These are phyloP conservation scores for Heteromeles arbutifolia DNA, from an alignment of 306 rosid species.

Conservation along the genomic window DNA sequence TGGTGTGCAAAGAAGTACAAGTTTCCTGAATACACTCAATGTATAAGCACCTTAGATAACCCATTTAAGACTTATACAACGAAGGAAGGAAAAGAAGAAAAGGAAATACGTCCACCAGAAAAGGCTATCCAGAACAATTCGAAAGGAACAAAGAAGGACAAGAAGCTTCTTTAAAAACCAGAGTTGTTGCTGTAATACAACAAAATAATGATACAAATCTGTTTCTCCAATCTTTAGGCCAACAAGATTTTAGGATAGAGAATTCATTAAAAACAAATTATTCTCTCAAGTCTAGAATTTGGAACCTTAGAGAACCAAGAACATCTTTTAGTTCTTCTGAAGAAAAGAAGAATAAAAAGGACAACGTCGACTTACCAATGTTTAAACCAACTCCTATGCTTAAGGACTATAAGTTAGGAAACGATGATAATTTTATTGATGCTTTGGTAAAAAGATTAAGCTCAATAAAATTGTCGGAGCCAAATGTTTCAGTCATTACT, in stretches of 20 bases:
- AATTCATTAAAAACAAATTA: no score
- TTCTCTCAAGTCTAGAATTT: not conserved
- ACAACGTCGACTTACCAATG: not conserved
- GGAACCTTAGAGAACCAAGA: not conserved
- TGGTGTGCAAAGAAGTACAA: no score
- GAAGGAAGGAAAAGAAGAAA: not conserved
- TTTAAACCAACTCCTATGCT: not conserved
- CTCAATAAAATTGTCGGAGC: no score
- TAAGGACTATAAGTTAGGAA: not conserved
- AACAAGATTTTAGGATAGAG: not conserved
- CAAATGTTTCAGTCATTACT: no score
- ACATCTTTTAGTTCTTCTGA: not conserved
- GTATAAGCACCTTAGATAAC: no score
- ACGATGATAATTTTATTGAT: not conserved
- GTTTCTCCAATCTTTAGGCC: not conserved
- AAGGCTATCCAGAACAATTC: no score
- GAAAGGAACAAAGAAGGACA: not conserved
- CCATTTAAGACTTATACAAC: not conserved
- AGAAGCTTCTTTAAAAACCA: not conserved
- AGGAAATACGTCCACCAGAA: not conserved
- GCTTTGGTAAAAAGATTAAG: not conserved
- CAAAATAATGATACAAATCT: not conserved
- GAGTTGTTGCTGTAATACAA: not conserved
- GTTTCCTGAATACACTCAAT: no score
- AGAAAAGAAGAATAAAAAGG: no score